Conservation (phyloP, 345 rosid genomes). For the Turritis glabra region DNA sequence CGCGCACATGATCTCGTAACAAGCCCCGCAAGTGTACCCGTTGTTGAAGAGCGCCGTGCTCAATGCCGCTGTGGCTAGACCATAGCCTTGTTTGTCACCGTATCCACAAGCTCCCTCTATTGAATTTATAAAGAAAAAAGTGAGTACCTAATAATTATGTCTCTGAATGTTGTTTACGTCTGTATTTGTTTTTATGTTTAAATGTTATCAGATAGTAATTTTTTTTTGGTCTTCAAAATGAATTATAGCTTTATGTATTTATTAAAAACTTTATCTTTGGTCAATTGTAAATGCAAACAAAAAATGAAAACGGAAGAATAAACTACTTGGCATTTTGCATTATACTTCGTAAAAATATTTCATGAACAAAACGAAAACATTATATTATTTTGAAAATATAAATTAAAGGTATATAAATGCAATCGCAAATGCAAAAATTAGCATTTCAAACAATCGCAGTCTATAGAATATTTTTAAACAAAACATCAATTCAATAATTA, state of each 20-base stretch:
- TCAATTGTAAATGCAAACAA: background rate
- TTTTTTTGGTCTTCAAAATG: background rate
- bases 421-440: too few species aligned
- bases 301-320: too few species aligned
- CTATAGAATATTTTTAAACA: too few species aligned
- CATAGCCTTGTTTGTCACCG: constrained; percentile 52
- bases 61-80: constrained; percentile 48
- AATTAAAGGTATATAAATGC: too few species aligned
- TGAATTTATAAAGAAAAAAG: background rate
- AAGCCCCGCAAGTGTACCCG: constrained; percentile 25
- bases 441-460: too few species aligned
- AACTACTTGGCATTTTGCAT: too few species aligned
- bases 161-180: background rate
- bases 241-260: background rate
- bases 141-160: background rate
- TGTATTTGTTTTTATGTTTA: background rate
- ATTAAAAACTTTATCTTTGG: background rate
- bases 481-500: too few species aligned
- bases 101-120: constrained; percentile 70
- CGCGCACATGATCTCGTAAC: constrained; percentile 19
- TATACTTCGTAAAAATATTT: too few species aligned
- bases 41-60: constrained; percentile 44
- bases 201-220: background rate
- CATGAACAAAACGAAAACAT: too few species aligned
- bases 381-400: too few species aligned